These are phyloP conservation scores for Wallacemonas rigidus DNA, from an alignment of 208 protist genomes.

Conservation along the genomic window DNA sequence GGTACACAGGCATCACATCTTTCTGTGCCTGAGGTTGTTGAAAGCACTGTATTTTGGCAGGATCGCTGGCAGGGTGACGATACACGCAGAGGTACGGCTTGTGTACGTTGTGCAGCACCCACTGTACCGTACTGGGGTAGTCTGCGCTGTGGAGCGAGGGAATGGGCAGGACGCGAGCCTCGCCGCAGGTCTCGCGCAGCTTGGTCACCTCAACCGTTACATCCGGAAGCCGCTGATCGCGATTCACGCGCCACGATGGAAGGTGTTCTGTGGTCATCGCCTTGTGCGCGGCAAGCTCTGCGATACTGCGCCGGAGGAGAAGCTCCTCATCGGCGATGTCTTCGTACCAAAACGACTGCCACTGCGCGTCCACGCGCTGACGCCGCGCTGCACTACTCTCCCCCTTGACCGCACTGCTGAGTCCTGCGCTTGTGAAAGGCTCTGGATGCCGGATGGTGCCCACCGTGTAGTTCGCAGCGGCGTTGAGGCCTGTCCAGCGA, in stretches of 20 bases:
- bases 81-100: conserved; percentile 10
- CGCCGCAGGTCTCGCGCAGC: background rate
- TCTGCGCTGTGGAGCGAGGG: background rate
- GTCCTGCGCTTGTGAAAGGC: conserved; percentile 9
- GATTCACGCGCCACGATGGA: conserved; percentile 1
- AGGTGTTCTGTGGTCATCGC: background rate
- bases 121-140: background rate
- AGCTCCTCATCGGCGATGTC: conserved; percentile 40
- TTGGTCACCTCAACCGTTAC: background rate
- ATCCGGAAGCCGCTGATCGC: background rate
- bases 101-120: background rate
- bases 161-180: background rate
- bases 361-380: conserved; percentile 31
- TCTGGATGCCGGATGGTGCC: background rate
- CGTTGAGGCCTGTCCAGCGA: conserved; percentile 34
- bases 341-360: conserved; percentile 29
- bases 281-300: conserved; percentile 30
- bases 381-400: conserved; percentile 24
- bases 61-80: background rate
- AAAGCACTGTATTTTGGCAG: background rate
- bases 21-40: background rate
- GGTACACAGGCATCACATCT: background rate
- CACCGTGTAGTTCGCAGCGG: conserved; percentile 2
- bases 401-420: conserved; percentile 14
- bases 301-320: conserved; percentile 27